Base-by-base conservation (phyloP, 352 stramenopile genomes). In the Halophytophthora polymorphica region DNA sequence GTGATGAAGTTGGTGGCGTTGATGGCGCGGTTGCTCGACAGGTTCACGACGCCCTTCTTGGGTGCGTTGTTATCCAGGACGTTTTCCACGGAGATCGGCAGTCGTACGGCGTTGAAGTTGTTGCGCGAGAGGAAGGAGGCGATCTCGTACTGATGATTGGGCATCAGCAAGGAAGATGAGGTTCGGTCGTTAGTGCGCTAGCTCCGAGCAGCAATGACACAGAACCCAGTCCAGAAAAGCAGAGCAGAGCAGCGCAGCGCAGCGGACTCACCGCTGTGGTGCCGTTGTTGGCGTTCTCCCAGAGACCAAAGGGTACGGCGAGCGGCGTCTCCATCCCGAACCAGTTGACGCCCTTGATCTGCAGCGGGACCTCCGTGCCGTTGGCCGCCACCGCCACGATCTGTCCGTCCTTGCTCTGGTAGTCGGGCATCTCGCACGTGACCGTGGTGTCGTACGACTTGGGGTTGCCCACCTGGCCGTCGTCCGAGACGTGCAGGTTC, bases 301-400 rank as follows among this genome's bases (percentile, higher is more conserved):
- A 92, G 1, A 92, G 71, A 3, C 82, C 82, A 29, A 90, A 89
- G 0, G 78, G 77, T 7, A 83, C 62, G 5, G 79, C 77, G 22
- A 88, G 62, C 19, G 62, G 38, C 14, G 81, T 88, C 49, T 92
- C 81, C 77, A 91, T 89, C 40, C 81, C 77, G 18, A 89, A 87
- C 80, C 80, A 90, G 50, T 88, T 90, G 13, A 88, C 56, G 11
- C 80, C 77, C 53, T 91, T 91, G 72, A 89, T 86, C 40, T 77
- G 51, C 37, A 91, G 65, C 2, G 71, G 55, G 3, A 91, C 59
- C 17, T 88, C 73, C 0, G 77, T 88, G n/a, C 81, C 77, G 52
- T 91, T 91, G 13, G 61, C 49, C 6, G 81, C 53, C 22, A 90
- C 71, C 1, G 78, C 74, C 15, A 70, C 58, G 18, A 91, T 62